Evolutionary conservation across 1,284 basidiomycete species (phyloP).

Genomic region (Leccinum pseudoinsigne): DNA sequence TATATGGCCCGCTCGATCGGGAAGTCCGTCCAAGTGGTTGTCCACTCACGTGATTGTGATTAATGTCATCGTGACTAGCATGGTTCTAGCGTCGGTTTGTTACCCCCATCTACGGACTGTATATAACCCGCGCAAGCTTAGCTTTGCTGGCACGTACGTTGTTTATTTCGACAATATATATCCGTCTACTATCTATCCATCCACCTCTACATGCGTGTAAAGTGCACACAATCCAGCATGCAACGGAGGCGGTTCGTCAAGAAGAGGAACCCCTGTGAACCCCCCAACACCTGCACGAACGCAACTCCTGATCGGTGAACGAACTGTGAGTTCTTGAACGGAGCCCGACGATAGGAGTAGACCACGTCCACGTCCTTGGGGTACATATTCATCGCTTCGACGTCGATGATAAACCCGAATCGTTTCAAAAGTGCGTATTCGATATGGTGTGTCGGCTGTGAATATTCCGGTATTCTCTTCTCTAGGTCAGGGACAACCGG

Average conservation of each 20-base stretch:
- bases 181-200: too few relatives aligned
- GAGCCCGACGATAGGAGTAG: conserved; percentile 83
- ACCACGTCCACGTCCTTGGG: conserved; percentile 80
- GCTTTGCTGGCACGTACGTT: too few relatives aligned
- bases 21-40: too few relatives aligned
- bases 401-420: conserved; percentile 85
- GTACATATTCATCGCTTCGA: conserved; percentile 78
- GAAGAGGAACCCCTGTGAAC: conserved; percentile 79
- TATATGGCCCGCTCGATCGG: too few relatives aligned
- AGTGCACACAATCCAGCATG: too few relatives aligned
- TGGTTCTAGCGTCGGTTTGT: too few relatives aligned
- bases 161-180: too few relatives aligned
- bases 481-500: conserved; percentile 73
- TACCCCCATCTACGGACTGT: too few relatives aligned
- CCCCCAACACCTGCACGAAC: conserved; percentile 85
- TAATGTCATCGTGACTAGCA: too few relatives aligned
- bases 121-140: too few relatives aligned
- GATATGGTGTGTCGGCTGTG: conserved; percentile 69
- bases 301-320: conserved; percentile 87
- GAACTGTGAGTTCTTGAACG: conserved; percentile 84
- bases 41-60: too few relatives aligned
- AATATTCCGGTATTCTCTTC: conserved; percentile 63
- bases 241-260: conserved; percentile 84
- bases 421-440: conserved; percentile 77
- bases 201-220: too few relatives aligned